Conservation (phyloP, 306 rosid genomes). For the Trifolium repens region DNA sequence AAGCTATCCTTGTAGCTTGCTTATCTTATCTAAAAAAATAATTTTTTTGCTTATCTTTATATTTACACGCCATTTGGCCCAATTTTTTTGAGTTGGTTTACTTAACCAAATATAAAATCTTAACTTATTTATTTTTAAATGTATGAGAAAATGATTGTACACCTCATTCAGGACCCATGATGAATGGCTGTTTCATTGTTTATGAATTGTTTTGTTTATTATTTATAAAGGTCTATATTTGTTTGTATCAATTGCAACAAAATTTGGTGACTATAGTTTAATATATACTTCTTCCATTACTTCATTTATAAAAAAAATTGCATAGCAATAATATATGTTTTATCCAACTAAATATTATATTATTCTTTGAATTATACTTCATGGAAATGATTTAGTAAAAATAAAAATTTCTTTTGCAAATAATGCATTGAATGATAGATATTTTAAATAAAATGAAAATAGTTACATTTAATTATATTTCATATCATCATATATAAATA, state of each 20-base stretch:
- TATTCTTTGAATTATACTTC: too few species aligned
- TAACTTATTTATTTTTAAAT: background rate
- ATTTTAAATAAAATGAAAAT: too few species aligned
- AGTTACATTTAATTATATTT: too few species aligned
- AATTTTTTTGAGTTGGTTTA: background rate
- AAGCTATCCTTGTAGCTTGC: background rate
- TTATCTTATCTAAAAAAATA: background rate
- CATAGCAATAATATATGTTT: too few species aligned
- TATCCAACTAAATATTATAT: too few species aligned
- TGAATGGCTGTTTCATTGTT: slow-evolving; percentile 14
- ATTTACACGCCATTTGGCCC: background rate
- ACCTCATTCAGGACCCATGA: slow-evolving; percentile 32
- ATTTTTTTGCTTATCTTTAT: background rate
- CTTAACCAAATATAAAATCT: background rate
- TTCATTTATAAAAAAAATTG: too few species aligned
- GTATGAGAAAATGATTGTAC: slow-evolving; percentile 29
- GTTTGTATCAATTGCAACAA: slow-evolving; percentile 59
- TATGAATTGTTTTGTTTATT: background rate
- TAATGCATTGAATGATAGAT: too few species aligned
- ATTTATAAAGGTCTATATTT: slow-evolving; percentile 32
- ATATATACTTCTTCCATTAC: background rate
- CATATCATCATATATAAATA: too few species aligned
- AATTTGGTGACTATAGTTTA: slow-evolving; percentile 46
- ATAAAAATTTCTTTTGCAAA: too few species aligned
- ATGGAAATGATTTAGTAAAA: too few species aligned